Conservation (phyloP, 2,329 filamentous ascomycete species). For the Aspergillus quadricinctus region DNA sequence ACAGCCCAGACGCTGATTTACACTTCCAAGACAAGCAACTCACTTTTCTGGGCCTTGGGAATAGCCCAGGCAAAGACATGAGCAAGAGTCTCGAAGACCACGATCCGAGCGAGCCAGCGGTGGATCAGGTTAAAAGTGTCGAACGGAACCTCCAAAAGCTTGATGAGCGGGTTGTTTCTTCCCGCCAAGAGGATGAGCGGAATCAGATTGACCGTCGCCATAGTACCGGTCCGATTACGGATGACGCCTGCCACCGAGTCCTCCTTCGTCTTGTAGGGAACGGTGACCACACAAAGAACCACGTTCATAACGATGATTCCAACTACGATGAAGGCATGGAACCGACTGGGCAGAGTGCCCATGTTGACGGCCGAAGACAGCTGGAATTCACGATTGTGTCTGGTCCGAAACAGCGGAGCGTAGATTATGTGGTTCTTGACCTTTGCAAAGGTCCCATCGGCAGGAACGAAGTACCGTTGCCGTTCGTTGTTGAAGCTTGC, state of each 20-base stretch:
- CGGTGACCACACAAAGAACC: constrained; percentile 48
- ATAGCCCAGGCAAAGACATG: constrained; percentile 71
- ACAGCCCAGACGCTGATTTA: constrained; percentile 7
- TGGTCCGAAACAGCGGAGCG: constrained; percentile 41
- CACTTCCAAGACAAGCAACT: neutral
- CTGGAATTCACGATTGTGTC: constrained; percentile 45
- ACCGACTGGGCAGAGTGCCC: constrained; percentile 44
- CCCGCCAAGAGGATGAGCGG: constrained; percentile 41
- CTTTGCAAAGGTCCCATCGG: constrained; percentile 54
- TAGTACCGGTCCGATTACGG: constrained; percentile 40
- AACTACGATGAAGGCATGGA: constrained; percentile 40
- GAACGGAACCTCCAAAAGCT: constrained; percentile 39
- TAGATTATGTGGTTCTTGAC: constrained; percentile 64
- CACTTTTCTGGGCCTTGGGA: constrained; percentile 54
- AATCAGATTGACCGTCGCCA: constrained; percentile 43
- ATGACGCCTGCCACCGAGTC: constrained; percentile 35
- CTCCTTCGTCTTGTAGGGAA: constrained; percentile 36
- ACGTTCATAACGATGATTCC: constrained; percentile 42
- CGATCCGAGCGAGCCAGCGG: constrained; percentile 71
- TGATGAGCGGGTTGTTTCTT: constrained; percentile 42
- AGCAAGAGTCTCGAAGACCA: constrained; percentile 63
- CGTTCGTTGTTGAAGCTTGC: constrained; percentile 72
- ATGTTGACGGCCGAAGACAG: constrained; percentile 42
- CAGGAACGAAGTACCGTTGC: constrained; percentile 71
- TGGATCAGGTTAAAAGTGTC: constrained; percentile 58